Conservation (phyloP, 2,329 filamentous ascomycete species). For the Phaeosphaeriaceae sp. region DNA sequence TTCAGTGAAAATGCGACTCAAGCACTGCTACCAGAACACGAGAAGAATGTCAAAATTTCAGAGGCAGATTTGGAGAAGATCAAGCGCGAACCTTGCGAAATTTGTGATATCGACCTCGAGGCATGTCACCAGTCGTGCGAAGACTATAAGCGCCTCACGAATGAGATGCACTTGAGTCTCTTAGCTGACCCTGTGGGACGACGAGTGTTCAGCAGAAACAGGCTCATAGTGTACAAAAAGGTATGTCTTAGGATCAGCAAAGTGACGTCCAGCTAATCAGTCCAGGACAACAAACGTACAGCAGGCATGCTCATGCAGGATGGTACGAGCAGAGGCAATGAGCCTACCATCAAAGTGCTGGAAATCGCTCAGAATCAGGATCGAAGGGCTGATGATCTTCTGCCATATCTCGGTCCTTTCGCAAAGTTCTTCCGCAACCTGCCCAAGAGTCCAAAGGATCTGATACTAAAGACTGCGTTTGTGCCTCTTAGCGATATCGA, state of each 20-base stretch:
- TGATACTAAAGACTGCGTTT: constrained; percentile 71
- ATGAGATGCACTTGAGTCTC: constrained; percentile 78
- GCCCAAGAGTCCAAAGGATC: constrained; percentile 69
- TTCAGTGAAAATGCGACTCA: constrained; percentile 99
- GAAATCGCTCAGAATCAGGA: constrained; percentile 75
- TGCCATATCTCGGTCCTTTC: constrained; percentile 81
- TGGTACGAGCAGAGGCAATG: constrained; percentile 70
- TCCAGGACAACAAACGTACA: constrained; percentile 77
- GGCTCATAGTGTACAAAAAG: constrained; percentile 81
- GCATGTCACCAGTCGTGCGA: constrained; percentile 82
- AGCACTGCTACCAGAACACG: constrained; percentile 89
- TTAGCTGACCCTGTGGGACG: constrained; percentile 82
- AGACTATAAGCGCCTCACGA: constrained; percentile 79
- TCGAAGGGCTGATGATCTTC: constrained; percentile 80
- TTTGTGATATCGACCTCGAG: constrained; percentile 82
- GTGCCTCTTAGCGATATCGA: constrained; percentile 82
- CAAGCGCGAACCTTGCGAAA: constrained; percentile 81
- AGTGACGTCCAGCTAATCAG: constrained; percentile 2
- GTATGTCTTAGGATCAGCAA: constrained; percentile 33
- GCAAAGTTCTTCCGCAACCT: constrained; percentile 71
- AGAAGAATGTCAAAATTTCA: constrained; percentile 90
- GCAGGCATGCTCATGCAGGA: constrained; percentile 82
- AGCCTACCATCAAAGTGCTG: constrained; percentile 77
- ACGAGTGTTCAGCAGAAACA: constrained; percentile 76
- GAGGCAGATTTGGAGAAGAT: constrained; percentile 91